These are phyloP conservation scores for Lactarius sanguifluus DNA, from an alignment of 768 basidiomycete genomes.

Conservation along the genomic window DNA sequence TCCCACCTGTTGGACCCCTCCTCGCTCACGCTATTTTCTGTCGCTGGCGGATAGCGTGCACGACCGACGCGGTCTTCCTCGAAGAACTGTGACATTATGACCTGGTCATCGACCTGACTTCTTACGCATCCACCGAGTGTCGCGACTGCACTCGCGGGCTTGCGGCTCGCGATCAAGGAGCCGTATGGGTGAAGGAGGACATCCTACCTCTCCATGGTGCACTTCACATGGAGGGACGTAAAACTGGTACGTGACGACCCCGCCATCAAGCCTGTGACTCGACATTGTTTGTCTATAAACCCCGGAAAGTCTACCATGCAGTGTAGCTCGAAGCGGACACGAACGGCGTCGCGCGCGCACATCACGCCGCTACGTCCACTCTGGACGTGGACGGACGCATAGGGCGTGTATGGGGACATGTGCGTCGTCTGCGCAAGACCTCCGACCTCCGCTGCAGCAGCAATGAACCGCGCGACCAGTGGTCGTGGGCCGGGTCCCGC, in stretches of 20 bases:
- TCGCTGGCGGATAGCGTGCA: too few relatives aligned
- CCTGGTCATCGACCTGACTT: constrained; percentile 75
- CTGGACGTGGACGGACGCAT: constrained; percentile 62
- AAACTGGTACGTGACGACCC: too few relatives aligned
- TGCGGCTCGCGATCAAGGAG: constrained; percentile 57
- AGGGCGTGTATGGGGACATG: constrained; percentile 82
- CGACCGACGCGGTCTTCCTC: too few relatives aligned
- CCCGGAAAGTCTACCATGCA: too few relatives aligned
- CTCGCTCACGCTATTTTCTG: too few relatives aligned
- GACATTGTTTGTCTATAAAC: too few relatives aligned
- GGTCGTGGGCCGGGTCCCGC: background rate
- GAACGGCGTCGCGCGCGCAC: background rate
- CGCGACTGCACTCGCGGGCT: constrained; percentile 61
- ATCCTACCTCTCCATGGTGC: too few relatives aligned
- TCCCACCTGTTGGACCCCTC: too few relatives aligned
- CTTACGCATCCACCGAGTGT: constrained; percentile 54
- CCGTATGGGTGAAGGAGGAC: too few relatives aligned
- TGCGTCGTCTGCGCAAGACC: constrained; percentile 78
- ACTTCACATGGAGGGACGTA: too few relatives aligned
- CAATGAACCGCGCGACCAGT: background rate
- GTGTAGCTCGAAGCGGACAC: constrained; percentile 47
- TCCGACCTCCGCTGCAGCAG: constrained; percentile 63
- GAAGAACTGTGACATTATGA: constrained; percentile 48
- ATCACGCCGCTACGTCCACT: too few relatives aligned
- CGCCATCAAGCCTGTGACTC: too few relatives aligned